Base-by-base conservation (phyloP, 2,329 filamentous ascomycete genomes). In the Fusarium beomiforme region DNA sequence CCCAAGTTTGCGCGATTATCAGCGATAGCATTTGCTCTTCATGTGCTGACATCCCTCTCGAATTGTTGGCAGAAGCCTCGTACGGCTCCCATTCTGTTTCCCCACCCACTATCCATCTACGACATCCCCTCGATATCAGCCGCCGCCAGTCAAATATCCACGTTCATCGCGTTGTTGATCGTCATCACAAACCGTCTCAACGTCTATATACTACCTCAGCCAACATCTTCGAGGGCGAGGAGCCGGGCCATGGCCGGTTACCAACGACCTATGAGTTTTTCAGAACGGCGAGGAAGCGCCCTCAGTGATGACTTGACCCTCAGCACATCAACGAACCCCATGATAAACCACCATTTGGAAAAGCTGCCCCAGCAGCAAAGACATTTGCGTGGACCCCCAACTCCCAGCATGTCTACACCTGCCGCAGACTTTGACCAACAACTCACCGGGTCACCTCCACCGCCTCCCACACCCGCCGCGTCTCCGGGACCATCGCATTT, bases 401-500 rank as follows among this genome's bases (percentile, higher is more conserved):
- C 89, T 5, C 89, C 89, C 16, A 91, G 88, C 79, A 90, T 91
- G 88, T 88, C 85, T 56, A 91, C 89, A 14, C 89, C 89, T 1
- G 88, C 88, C 9, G 85, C 87, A 69, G 89, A 91, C 70, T 90
- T 89, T 70, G 88, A 91, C 58, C 87, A 89, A 78, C 85, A 87
- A 69, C 80, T 89, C 69, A 88, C 87, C 12, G 87, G 87, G 47
- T 90, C 88, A 36, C 89, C 89, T 37, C 89, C 89, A 16, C 89
- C 88, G 31, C 89, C 89, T 43, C 89, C 89, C 4, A 91, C 89
- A 4, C 89, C 89, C 24, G 89, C 89, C 23, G 89, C 89, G 14
- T 91, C 89, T 42, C 89, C 89, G 7, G 89, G 89, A 4, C 89
- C 89, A 10, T 86, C 87, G 9, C 85, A 89, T 72, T 84, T 83